These are phyloP conservation scores for Cladorrhinum sp. DNA, from an alignment of 2,329 filamentous ascomycete genomes.

Conservation along the genomic window DNA sequence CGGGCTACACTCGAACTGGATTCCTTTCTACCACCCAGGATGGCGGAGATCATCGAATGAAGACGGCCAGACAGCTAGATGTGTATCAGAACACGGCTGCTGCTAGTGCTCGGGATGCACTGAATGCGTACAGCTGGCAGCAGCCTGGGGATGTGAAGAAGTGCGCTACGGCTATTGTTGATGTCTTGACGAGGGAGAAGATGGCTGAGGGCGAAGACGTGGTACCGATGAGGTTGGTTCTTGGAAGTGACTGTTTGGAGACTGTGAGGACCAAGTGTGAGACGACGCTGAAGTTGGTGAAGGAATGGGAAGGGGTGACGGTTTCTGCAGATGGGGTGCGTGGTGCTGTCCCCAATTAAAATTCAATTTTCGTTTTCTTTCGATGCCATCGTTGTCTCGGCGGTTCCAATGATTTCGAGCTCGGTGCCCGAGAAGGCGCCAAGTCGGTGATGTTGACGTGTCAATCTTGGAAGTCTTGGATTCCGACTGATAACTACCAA, in stretches of 20 bases:
- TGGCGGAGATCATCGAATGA: constrained; percentile 18
- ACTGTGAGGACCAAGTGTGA: constrained; percentile 43
- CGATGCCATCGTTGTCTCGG: too few species aligned
- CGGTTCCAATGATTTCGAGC: too few species aligned
- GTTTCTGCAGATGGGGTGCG: constrained; percentile 33
- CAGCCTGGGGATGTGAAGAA: constrained; percentile 47
- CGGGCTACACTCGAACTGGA: constrained; percentile 38
- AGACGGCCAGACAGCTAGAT: constrained; percentile 18
- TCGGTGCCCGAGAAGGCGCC: too few species aligned
- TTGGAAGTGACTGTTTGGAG: constrained; percentile 51
- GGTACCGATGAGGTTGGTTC: constrained; percentile 51
- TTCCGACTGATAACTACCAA: not conserved
- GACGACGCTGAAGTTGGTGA: constrained; percentile 41
- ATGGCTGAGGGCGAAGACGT: constrained; percentile 42
- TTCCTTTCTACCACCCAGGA: constrained; percentile 28
- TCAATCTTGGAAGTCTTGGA: not conserved
- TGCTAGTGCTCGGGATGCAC: constrained; percentile 19
- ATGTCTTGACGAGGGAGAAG: constrained; percentile 48
- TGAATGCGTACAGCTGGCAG: constrained; percentile 37
- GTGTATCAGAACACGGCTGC: constrained; percentile 19
- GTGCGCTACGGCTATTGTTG: constrained; percentile 42
- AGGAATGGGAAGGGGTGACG: constrained; percentile 49
- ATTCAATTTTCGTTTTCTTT: too few species aligned
- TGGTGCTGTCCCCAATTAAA: constrained; percentile 3
- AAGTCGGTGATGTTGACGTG: not conserved